Conservation (phyloP, 2,329 filamentous ascomycete genomes). For the Cordyceps militaris region DNA sequence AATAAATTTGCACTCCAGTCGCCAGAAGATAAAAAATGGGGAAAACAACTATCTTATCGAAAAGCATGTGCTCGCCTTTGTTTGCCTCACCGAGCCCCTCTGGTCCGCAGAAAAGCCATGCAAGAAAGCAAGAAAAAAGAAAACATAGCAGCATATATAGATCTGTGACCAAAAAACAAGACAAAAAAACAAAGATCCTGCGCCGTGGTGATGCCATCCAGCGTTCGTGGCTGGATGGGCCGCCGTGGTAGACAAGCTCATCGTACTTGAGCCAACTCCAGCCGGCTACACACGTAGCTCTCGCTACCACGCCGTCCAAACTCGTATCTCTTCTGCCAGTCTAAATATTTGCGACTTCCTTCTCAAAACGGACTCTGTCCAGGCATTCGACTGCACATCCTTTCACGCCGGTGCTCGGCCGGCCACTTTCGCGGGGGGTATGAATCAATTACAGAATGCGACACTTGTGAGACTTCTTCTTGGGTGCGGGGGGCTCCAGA, state of each 20-base stretch:
- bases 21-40: conserved; percentile 29
- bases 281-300: neutral
- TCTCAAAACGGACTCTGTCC: neutral
- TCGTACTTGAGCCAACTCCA: neutral
- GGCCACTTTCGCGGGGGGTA: conserved; percentile 7
- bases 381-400: neutral
- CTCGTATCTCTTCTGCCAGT: neutral
- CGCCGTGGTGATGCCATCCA: neutral
- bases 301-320: neutral
- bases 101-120: conserved; percentile 22
- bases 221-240: neutral
- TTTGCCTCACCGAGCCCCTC: conserved; percentile 27
- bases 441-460: conserved; percentile 50
- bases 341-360: neutral
- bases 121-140: conserved; percentile 14
- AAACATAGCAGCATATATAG: neutral
- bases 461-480: conserved; percentile 69
- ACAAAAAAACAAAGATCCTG: neutral
- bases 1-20: conserved; percentile 43
- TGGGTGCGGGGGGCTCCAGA: conserved; percentile 76
- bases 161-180: conserved; percentile 5
- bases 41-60: conserved; percentile 34
- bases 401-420: neutral
- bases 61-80: conserved; percentile 26
- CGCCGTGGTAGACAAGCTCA: neutral